Evolutionary conservation across 2,329 filamentous ascomycete species (phyloP).

Genomic region (Dactylellina drechsleri): DNA sequence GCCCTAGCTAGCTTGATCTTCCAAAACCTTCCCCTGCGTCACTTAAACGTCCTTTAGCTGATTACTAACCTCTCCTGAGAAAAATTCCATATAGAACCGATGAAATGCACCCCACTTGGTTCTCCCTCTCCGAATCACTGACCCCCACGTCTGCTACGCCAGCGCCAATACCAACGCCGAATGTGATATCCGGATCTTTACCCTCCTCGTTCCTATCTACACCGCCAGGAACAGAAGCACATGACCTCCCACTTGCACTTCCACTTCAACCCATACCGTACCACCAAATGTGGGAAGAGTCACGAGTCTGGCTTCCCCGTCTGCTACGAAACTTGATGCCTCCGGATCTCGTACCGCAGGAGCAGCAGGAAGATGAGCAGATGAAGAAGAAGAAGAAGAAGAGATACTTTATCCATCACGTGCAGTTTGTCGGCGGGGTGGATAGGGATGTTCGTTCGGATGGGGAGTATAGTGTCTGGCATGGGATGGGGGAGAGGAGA

Average conservation of each 20-base stretch:
- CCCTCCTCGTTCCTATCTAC: constrained; percentile 34
- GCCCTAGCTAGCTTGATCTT: not conserved
- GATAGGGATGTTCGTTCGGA: constrained; percentile 53
- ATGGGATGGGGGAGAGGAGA: constrained; percentile 55
- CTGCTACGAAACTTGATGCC: constrained; percentile 30
- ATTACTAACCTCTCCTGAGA: constrained; percentile 31
- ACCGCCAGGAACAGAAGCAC: not conserved
- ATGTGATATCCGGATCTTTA: constrained; percentile 20
- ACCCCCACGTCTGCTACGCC: constrained; percentile 20
- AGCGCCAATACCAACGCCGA: not conserved
- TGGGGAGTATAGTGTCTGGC: constrained; percentile 56
- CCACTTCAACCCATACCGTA: constrained; percentile 54
- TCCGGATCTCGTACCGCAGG: not conserved
- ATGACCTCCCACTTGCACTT: not conserved
- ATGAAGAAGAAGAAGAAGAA: not conserved
- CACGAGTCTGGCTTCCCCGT: constrained; percentile 55
- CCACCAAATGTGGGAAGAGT: constrained; percentile 58
- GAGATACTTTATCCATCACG: constrained; percentile 57
- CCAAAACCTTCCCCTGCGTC: not conserved
- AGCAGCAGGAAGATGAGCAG: not conserved
- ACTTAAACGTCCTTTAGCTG: constrained; percentile 8
- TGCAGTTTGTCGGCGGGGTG: constrained; percentile 55
- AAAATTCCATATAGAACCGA: constrained; percentile 55
- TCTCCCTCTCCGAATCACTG: constrained; percentile 50
- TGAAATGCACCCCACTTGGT: constrained; percentile 58